Conservation (phyloP, 1,284 basidiomycete species). For the Trametes versicolor region DNA sequence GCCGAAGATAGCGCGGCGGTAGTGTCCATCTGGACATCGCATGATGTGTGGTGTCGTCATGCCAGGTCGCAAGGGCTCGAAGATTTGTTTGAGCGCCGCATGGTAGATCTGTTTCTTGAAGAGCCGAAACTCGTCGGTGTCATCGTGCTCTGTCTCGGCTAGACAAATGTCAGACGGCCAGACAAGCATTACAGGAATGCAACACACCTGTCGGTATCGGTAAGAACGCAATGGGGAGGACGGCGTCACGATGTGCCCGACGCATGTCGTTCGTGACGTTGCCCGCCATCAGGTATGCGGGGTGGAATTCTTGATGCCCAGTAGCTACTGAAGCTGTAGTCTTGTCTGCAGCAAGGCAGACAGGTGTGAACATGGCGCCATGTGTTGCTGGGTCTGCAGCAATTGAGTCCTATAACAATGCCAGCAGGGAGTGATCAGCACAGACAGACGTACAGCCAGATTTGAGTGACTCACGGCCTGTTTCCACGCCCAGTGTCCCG, state of each 20-base stretch:
- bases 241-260: conserved; percentile 28
- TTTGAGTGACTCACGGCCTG: background rate
- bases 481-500: conserved; percentile 22
- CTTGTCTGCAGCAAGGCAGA: conserved; percentile 36
- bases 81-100: conserved; percentile 11
- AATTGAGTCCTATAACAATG: conserved; percentile 22
- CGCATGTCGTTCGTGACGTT: conserved; percentile 33
- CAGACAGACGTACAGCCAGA: no score
- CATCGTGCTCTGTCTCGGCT: no score
- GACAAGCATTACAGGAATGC: no score
- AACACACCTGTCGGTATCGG: conserved; percentile 32
- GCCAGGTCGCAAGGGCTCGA: conserved; percentile 4
- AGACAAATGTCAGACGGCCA: no score
- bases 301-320: conserved; percentile 36
- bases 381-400: conserved; percentile 15
- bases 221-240: conserved; percentile 33
- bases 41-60: conserved; percentile 23
- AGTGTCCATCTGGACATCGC: conserved; percentile 23
- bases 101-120: conserved; percentile 29
- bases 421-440: no score
- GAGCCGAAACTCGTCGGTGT: conserved; percentile 19
- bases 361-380: conserved; percentile 29
- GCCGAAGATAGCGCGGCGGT: conserved; percentile 21
- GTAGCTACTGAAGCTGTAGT: conserved; percentile 37
- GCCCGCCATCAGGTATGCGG: conserved; percentile 33